Evolutionary conservation across 345 rosid genomes (phyloP).

Genomic region (Eucalyptus melliodora): DNA sequence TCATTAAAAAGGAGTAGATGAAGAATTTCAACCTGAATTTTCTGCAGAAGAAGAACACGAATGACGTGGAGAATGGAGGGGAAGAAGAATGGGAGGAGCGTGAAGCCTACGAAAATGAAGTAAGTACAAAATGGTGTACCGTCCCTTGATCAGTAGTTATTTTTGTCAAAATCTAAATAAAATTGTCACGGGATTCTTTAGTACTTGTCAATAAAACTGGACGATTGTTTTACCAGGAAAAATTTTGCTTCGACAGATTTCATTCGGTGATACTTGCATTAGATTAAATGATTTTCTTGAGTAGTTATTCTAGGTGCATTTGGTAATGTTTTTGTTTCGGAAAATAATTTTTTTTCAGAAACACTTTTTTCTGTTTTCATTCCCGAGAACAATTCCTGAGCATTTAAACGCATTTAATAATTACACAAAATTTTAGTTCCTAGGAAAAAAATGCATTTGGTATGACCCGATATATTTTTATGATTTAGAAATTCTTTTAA

Average conservation of each 20-base stretch:
- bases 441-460: rapidly evolving
- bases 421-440: rapidly evolving
- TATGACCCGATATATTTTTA: no score
- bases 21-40: neutral
- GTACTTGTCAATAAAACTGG: neutral
- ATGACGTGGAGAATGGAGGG: slow-evolving; percentile 22
- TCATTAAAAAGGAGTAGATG: no score
- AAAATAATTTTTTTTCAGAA: rapidly evolving
- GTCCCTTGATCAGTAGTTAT: neutral
- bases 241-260: no score
- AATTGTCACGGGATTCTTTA: neutral
- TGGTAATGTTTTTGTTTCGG: rapidly evolving
- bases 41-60: slow-evolving; percentile 31
- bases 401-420: rapidly evolving
- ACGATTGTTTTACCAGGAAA: neutral
- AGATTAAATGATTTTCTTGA: neutral
- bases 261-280: neutral
- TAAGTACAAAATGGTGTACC: neutral
- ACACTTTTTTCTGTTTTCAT: rapidly evolving
- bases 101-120: slow-evolving; percentile 77
- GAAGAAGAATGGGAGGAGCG: slow-evolving; percentile 7
- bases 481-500: no score
- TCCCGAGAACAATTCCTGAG: rapidly evolving
- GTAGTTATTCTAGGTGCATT: rapidly evolving
- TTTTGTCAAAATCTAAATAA: no score